These are phyloP conservation scores for Penicillium olsonii DNA, from an alignment of 2,329 filamentous ascomycete genomes.

Conservation along the genomic window DNA sequence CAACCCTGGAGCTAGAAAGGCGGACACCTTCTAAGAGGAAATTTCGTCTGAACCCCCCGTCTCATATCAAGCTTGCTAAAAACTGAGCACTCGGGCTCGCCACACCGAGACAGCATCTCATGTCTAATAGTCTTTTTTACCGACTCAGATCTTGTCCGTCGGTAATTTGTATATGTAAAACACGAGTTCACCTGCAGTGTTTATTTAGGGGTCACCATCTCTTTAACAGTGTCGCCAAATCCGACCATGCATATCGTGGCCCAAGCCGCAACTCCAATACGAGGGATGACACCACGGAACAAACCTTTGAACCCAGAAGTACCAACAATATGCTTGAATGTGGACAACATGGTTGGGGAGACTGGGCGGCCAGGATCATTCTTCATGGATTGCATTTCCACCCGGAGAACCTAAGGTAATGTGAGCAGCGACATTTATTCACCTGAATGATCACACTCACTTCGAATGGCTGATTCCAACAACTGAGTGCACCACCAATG, in stretches of 20 bases:
- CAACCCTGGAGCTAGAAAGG: too few relatives aligned
- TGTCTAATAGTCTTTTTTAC: too few relatives aligned
- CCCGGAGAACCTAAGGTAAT: not conserved
- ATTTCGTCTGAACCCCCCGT: too few relatives aligned
- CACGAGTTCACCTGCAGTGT: too few relatives aligned
- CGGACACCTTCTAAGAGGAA: too few relatives aligned
- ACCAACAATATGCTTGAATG: not conserved
- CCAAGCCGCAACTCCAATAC: slow-evolving; percentile 20
- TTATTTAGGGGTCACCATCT: too few relatives aligned
- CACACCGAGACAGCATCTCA: too few relatives aligned
- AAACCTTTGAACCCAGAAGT: slow-evolving; percentile 15
- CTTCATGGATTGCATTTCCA: not conserved
- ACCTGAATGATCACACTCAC: slow-evolving; percentile 9
- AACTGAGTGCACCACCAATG: slow-evolving; percentile 17
- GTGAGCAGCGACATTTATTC: too few relatives aligned
- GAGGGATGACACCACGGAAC: slow-evolving; percentile 18
- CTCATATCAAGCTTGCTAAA: too few relatives aligned
- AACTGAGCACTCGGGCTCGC: too few relatives aligned
- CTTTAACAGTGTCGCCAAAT: slow-evolving; percentile 14
- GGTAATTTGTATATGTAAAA: too few relatives aligned
- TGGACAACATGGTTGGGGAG: not conserved
- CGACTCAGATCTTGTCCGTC: too few relatives aligned
- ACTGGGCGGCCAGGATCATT: not conserved
- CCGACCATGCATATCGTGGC: slow-evolving; percentile 23
- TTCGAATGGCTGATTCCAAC: slow-evolving; percentile 26